Conservation (phyloP, 2,329 filamentous ascomycete species). For the Penicillium decumbens region DNA sequence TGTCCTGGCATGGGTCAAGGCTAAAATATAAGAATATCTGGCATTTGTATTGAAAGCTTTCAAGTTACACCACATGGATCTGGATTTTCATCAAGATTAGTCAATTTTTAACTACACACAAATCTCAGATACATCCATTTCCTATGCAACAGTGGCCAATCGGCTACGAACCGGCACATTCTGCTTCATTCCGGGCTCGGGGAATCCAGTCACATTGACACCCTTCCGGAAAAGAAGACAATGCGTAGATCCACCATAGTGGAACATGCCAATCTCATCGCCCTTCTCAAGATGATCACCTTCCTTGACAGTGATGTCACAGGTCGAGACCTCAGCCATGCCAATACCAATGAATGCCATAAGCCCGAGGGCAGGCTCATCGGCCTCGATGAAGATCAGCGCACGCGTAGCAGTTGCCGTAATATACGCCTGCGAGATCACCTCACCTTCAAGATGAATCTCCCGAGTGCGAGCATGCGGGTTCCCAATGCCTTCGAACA, state of each 20-base stretch:
- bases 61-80: no score
- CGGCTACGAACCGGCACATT: constrained; percentile 28
- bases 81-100: neutral
- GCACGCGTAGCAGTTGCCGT: constrained; percentile 64
- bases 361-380: constrained; percentile 61
- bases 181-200: constrained; percentile 19
- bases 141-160: constrained; percentile 19
- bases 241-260: constrained; percentile 70
- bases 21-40: no score
- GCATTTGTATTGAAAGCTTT: no score
- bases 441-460: constrained; percentile 27
- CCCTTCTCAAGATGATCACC: constrained; percentile 65
- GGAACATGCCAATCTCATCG: constrained; percentile 71
- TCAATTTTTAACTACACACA: neutral
- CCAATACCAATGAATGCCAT: constrained; percentile 68
- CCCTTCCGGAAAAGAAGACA: constrained; percentile 58
- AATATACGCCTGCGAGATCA: constrained; percentile 60
- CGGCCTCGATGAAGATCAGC: constrained; percentile 66
- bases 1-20: no score
- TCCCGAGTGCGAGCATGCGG: constrained; percentile 23
- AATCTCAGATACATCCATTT: neutral
- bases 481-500: constrained; percentile 47
- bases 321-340: constrained; percentile 72
- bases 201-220: constrained; percentile 28
- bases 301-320: constrained; percentile 64